Percentiles rank a stretch among this genome's conserved stretches.
These are phyloP conservation scores for carrot (Daucus carota) DNA, from an alignment of 129 eudicot species.

Conservation along the genomic window DH1_v3.0 NC_030385.2:42510501-42511000, in stretches of 20 bases:
- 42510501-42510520: slow-evolving; percentile 1
- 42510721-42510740: slow-evolving; percentile 29
- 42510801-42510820: background rate
- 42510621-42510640: slow-evolving; percentile 6
- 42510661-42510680: slow-evolving; percentile 7
- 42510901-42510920: no score
- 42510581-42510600: background rate
- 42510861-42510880: background rate
- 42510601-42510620: slow-evolving; percentile 5
- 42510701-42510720: slow-evolving; percentile 20
- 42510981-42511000: no score
- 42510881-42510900: background rate
- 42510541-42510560: background rate
- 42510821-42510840: slow-evolving; percentile 3
- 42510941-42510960: no score
- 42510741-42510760: slow-evolving; percentile 12
- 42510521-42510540: background rate
- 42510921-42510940: no score
- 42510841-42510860: slow-evolving; percentile 13
- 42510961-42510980: no score
- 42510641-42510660: background rate
- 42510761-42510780: slow-evolving; percentile 6
- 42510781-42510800: slow-evolving; percentile 18
- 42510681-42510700: slow-evolving; percentile 11
- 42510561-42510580: background rate